Base-by-base conservation (phyloP, 2,329 filamentous ascomycete species). In the Alternaria novae-zelandiae region DNA sequence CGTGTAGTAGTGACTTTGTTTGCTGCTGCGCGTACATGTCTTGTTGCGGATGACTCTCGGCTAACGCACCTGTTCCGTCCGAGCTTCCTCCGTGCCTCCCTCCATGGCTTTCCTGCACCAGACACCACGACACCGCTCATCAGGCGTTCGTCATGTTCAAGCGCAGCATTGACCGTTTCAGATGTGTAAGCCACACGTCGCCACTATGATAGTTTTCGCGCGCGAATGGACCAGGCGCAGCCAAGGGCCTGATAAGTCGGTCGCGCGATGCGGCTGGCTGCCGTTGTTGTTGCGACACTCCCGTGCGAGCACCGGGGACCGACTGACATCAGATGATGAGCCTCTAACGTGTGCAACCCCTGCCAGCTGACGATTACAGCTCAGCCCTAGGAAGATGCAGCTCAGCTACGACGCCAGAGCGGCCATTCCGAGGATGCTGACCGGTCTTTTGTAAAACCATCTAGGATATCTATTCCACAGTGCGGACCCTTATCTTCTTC, bases 291-390 rank as follows among this genome's bases (percentile, higher is more conserved):
- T 21, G 28, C 28, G 32, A 30, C 49, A 53, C 20, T 53, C 15
- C 49, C 49, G 28, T 53, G 49, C 28, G 28, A 53, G 15, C 17
- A 36, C 23, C 21, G 28, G 21, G 32, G 28, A 11, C 49, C 28
- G 49, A 53, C 49, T 41, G 49, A 53, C 49, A 53, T 53, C 28
- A 53, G 49, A 53, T 53, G 49, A 53, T 53, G 28, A 61, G 65
- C 59, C 61, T 63, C 59, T 59, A 55, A 59, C 57, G 60, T 51
- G 51, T 54, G 17, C 26, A 57, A 50, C 36, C 21, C 59, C 63
- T 63, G 62, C 63, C 50, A 32, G 66, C 68, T 69, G 66, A 70
- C 62, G 43, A 28, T 10, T 63, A 58, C 60, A 58, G 55, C 63
- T 69, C 68, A 71, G 66, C 59, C 62, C 63, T 64, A 54, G n/a